Evolutionary conservation across 148 eudicot species (phyloP), one percentile per base, ranked within the genome.

Genomic region (Chenopodium berlandieri): DNA sequence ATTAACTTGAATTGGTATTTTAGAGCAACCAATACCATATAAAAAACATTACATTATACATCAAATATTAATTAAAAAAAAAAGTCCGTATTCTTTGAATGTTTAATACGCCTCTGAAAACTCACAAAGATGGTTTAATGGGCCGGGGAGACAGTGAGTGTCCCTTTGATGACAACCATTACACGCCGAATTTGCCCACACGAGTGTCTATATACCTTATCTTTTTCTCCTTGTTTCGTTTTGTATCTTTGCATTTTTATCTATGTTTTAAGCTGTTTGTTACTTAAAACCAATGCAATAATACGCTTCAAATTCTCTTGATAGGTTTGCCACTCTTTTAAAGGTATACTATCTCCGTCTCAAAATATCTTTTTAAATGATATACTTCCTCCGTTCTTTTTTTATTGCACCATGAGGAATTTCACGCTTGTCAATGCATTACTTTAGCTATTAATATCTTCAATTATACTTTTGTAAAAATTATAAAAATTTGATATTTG

Each of bases 151-250:
- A 68, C 72, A 31, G 20, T 19, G 20, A 4, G 25, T 75, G 77
- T 75, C 27, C 19, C 30, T 48, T n/a, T 68, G 52, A 20, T 14
- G 54, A 69, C 77, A 62, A 4, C 32, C 31, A 48, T 9, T 17
- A 37, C 20, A 78, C 22, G 71, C 86, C 79, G 40, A 37, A 10
- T 19, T 19, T 76, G 44, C 54, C 70, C 79, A 62, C 79, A 76
- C 79, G 69, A 76, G n/a, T 75, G 78, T 30, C 16, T 50, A 14
- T 46, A 54, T 13, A 23, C 4, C 25, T 56, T 17, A 54, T 56
- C 65, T 19, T 60, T 9, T 6, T 62, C 66, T 62, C 1, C 66
- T 30, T 75, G 16, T 31, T 19, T 16, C 30, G 17, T 14, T 75
- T 13, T 13, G 2, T 52, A 5, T 13, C 9, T 48, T 52, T 75